Percentiles rank a stretch among this genome's conserved stretches.
Evolutionary conservation across 1,139 yeast species (phyloP).

Genomic region (Yamadazyma triangularis): DNA sequence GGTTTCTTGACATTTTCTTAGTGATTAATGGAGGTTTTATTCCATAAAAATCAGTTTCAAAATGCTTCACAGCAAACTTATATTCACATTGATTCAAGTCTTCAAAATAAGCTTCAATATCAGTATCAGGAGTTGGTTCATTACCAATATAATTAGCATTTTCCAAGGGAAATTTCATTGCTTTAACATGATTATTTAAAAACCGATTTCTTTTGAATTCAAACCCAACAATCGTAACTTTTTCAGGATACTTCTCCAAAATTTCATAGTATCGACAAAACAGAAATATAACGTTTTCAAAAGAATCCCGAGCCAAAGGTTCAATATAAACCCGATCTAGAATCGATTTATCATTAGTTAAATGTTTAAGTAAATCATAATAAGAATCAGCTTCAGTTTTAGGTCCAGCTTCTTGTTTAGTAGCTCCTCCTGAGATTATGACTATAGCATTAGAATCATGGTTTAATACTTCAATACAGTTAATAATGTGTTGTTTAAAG

Average conservation of each 20-base stretch:
- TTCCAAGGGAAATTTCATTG: conserved; percentile 34
- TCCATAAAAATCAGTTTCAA: conserved; percentile 62
- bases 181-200: conserved; percentile 49
- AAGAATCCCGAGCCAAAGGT: conserved; percentile 76
- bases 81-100: conserved; percentile 46
- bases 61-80: conserved; percentile 51
- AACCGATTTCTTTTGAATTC: conserved; percentile 68
- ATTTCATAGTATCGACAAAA: conserved; percentile 53
- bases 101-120: conserved; percentile 29
- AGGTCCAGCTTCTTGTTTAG: conserved; percentile 51
- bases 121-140: conserved; percentile 48
- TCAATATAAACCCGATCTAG: conserved; percentile 42
- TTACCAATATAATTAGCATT: conserved; percentile 53
- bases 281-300: conserved; percentile 70
- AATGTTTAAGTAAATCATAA: conserved; percentile 14
- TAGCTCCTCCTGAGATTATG: conserved; percentile 71
- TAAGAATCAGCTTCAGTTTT: conserved; percentile 63
- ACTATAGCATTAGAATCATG: conserved; percentile 27
- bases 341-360: conserved; percentile 8
- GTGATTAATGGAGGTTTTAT: conserved; percentile 31
- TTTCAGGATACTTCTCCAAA: conserved; percentile 43
- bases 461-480: conserved; percentile 29
- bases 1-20: conserved; percentile 55
- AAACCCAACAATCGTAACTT: conserved; percentile 62
- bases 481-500: conserved; percentile 58